Base-by-base conservation (phyloP, 805 yeast species). In the Schwanniomyces sp. region DNA sequence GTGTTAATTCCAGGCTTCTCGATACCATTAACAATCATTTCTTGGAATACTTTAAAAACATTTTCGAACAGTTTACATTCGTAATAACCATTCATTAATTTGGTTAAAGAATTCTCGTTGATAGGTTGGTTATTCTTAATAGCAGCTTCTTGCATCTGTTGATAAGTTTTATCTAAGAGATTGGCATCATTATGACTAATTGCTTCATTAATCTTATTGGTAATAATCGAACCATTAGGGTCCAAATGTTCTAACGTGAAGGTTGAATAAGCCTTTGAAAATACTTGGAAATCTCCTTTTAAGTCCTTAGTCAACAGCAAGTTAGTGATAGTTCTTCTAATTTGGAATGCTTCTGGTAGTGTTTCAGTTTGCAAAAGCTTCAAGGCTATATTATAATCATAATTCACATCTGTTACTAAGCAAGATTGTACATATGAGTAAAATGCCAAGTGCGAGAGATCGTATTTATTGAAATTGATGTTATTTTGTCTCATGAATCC, bases 11-110 rank as follows among this genome's bases (percentile, higher is more conserved):
- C 62, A n/a, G 82, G 82, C 24, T 52, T 57, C 1, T 51, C 51
- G 14, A 72, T 57, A 17, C 75, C 76, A 6, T 60, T 55, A 9
- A 61, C 51, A 25, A 76, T 53, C 66, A 85, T 60, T 38, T 65
- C 69, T 49, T 77, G 79, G 80, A 88, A 85, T 1, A 80, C 60
- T 9, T 64, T 64, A 47, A 76, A 66, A 2, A 77, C 75, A 32
- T 64, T 66, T 12, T 62, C 61, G 14, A 70, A 64, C 25, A 54
- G 50, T 36, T 70, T 69, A 36, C 68, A 56, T 1, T 62, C 66
- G 46, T 70, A 69, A 57, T 66, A 80, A 34, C 73, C 72, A 29
- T 69, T 61, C 84, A 83, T 79, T 46, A 78, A 58, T 29, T 67
- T 63, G 41, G 67, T 62, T 42, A 76, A 59, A 0, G 81, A 72